Evolutionary conservation across 257 asterid species (phyloP), one percentile per base, ranked within the genome.

Genomic region (Euphrasia confusa): DNA sequence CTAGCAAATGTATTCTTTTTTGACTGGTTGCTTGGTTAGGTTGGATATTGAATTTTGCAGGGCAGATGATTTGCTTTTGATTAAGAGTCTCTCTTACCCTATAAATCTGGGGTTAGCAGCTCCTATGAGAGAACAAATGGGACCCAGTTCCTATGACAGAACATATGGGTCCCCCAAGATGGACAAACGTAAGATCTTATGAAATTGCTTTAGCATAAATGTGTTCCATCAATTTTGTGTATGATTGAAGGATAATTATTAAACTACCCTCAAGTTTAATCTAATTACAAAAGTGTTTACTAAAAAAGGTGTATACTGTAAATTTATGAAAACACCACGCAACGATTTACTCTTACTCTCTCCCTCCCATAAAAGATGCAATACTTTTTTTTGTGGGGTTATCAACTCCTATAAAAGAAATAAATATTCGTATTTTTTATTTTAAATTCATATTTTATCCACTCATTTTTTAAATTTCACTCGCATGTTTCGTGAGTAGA

Each of bases 1-100:
- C 63, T 54, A 21, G 30, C 30, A 65, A 54, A 54, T 65, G 54
- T 62, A 54, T 65, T 15, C 26, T 13, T 7, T 49, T 44, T 10
- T 10, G 49, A 44, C 49, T 44, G 18, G 53, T 47, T 47, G 24
- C 30, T 53, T 18, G 58, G 12, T 52, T 18, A 50, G 32, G 58
- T 24, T 53, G 57, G 57, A 52, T 10, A 18, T 53, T 12, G 58
- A 10, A 53, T 53, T 10, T 53, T 28, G 24, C 24, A 56, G 61
- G 61, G 17, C 14, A 54, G 39, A 15, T 56, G 39, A 18, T 26
- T 26, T 55, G 32, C 58, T 53, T n/a, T n/a, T 53, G 11, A 5
- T 21, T n/a, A 6, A 6, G 57, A 11, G 32, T 21, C 33, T 53
- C 24, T 53, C 58, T 18, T 53, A 53, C 12, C 24, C 3, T 3